A percentile compares a stretch with the other conserved stretches of the same genome.
Conservation (phyloP, 352 stramenopile genomes). For the Pythium periplocum region DNA sequence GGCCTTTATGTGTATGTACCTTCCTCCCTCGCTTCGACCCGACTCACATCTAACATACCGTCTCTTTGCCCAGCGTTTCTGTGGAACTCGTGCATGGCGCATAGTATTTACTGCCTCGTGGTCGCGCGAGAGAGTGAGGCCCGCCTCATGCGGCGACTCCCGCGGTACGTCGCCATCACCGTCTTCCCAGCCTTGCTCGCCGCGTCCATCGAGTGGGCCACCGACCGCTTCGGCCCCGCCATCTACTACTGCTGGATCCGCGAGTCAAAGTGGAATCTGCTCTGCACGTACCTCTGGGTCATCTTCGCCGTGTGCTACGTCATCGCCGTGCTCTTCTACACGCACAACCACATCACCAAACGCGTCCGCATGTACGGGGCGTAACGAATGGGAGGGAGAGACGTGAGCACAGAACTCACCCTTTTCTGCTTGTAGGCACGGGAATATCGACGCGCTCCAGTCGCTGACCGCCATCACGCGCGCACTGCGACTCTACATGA, state of each 20-base stretch:
- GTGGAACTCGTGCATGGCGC: slow-evolving; percentile 66
- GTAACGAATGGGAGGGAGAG: background rate
- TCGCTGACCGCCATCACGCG: slow-evolving; percentile 54
- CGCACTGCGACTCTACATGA: slow-evolving; percentile 68
- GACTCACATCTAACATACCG: too few species aligned
- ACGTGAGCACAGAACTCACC: background rate
- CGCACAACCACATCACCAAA: slow-evolving; percentile 45
- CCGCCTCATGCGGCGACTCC: slow-evolving; percentile 49
- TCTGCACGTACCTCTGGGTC: slow-evolving; percentile 63
- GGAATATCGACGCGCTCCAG: slow-evolving; percentile 60
- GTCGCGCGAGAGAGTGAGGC: slow-evolving; percentile 63
- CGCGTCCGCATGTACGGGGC: slow-evolving; percentile 21
- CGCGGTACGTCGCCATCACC: slow-evolving; percentile 46
- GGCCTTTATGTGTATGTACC: slow-evolving; percentile 44
- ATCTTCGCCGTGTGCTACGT: slow-evolving; percentile 60
- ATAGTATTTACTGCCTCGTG: slow-evolving; percentile 70
- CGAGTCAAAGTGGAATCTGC: slow-evolving; percentile 40
- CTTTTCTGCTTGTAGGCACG: slow-evolving; percentile 26
- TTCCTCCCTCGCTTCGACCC: background rate
- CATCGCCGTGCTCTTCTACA: slow-evolving; percentile 54
- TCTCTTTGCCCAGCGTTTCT: slow-evolving; percentile 28
- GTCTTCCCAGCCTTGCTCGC: slow-evolving; percentile 34
- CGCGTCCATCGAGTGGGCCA: slow-evolving; percentile 24
- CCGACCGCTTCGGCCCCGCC: slow-evolving; percentile 25
- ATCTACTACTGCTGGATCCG: slow-evolving; percentile 79